Conservation (phyloP, 495 filamentous ascomycete genomes). For the Aspergillus kassunensis region DNA sequence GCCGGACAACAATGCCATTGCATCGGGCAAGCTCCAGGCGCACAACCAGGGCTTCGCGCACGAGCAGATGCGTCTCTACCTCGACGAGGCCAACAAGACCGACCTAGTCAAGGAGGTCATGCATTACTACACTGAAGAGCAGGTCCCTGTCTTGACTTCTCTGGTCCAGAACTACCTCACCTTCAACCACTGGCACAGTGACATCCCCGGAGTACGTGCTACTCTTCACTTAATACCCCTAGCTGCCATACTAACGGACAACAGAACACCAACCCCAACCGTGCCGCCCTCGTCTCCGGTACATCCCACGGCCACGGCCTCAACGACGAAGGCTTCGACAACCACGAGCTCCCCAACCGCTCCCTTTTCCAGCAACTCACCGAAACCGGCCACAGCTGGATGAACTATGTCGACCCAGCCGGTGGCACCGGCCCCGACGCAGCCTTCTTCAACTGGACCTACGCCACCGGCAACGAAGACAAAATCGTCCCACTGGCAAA, state of each 20-base stretch:
- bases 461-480: slow-evolving; percentile 26
- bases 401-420: slow-evolving; percentile 48
- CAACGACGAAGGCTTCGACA: slow-evolving; percentile 40
- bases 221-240: not conserved
- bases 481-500: slow-evolving; percentile 28
- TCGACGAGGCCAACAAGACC: slow-evolving; percentile 29
- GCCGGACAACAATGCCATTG: slow-evolving; percentile 38
- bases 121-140: slow-evolving; percentile 48
- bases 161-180: slow-evolving; percentile 49
- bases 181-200: slow-evolving; percentile 51
- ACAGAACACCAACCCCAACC: slow-evolving; percentile 49
- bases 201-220: slow-evolving; percentile 43
- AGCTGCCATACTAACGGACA: no score
- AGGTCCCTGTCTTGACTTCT: slow-evolving; percentile 43
- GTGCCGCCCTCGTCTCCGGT: slow-evolving; percentile 42
- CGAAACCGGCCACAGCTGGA: slow-evolving; percentile 42
- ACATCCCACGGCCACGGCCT: slow-evolving; percentile 45
- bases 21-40: slow-evolving; percentile 26
- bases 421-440: slow-evolving; percentile 32
- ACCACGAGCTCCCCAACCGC: slow-evolving; percentile 34
- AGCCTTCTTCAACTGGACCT: slow-evolving; percentile 43
- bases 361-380: slow-evolving; percentile 48
- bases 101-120: slow-evolving; percentile 41
- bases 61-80: slow-evolving; percentile 41
- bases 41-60: slow-evolving; percentile 46